Evolutionary conservation across 2,329 filamentous ascomycete genomes (phyloP).

Genomic region (Lithohypha guttulata): DNA sequence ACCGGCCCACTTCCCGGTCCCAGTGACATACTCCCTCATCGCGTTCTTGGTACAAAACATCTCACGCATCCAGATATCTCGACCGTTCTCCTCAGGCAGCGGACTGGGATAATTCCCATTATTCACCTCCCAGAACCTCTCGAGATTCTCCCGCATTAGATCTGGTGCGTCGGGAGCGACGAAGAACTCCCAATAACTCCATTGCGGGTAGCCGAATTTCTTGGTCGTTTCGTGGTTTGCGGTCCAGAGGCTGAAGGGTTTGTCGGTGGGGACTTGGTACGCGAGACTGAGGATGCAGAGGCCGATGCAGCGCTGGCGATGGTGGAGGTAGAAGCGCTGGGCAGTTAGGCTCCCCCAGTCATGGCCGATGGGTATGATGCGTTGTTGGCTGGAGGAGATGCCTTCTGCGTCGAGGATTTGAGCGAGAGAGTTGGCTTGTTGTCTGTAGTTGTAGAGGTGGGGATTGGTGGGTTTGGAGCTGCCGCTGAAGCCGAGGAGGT

Average conservation of each 20-base stretch:
- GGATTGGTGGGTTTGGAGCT: slow-evolving; percentile 32
- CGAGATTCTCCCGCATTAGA: slow-evolving; percentile 8
- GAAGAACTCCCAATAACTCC: slow-evolving; percentile 39
- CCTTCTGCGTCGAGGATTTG: slow-evolving; percentile 33
- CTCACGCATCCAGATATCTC: slow-evolving; percentile 11
- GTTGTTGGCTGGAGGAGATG: slow-evolving; percentile 14
- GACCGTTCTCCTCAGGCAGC: slow-evolving; percentile 9
- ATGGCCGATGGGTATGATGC: slow-evolving; percentile 36
- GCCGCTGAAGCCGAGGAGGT: slow-evolving; percentile 31
- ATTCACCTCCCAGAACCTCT: slow-evolving; percentile 10
- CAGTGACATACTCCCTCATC: slow-evolving; percentile 8
- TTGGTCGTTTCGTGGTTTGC: slow-evolving; percentile 22
- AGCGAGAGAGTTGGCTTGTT: slow-evolving; percentile 13
- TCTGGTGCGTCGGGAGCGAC: slow-evolving; percentile 28
- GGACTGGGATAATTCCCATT: slow-evolving; percentile 2
- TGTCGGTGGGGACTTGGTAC: slow-evolving; percentile 30
- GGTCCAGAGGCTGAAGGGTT: slow-evolving; percentile 29
- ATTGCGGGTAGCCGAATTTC: slow-evolving; percentile 28
- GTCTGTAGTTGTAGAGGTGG: slow-evolving; percentile 24
- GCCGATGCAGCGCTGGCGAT: slow-evolving; percentile 33
- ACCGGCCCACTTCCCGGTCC: slow-evolving; percentile 1
- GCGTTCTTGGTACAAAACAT: slow-evolving; percentile 8
- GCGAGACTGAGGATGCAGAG: slow-evolving; percentile 33
- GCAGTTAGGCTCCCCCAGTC: slow-evolving; percentile 38
- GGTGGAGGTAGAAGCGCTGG: slow-evolving; percentile 33